Percentiles rank a stretch among this genome's conserved stretches.
Evolutionary conservation across 352 stramenopile genomes (phyloP).

Genomic region (Globisporangium lucens): DNA sequence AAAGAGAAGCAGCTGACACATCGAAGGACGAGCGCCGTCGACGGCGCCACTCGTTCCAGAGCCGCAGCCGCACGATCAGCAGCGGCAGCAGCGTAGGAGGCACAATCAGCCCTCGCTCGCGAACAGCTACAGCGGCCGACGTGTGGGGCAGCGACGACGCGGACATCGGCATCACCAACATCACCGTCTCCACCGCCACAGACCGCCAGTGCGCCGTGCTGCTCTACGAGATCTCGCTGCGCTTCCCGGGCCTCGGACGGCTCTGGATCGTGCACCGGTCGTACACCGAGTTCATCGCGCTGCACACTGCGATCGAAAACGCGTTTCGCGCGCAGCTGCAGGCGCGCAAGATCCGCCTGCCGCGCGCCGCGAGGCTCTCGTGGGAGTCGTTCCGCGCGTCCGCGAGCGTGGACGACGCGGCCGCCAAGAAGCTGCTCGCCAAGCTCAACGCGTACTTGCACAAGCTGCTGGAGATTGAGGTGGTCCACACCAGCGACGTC

Average conservation of each 20-base stretch:
- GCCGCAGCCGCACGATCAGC: background rate
- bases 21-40: background rate
- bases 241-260: conserved; percentile 35
- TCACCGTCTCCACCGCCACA: conserved; percentile 15
- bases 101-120: background rate
- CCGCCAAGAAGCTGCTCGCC: conserved; percentile 34
- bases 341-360: conserved; percentile 38
- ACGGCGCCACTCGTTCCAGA: conserved; percentile 1
- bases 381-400: conserved; percentile 31
- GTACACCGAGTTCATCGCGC: conserved; percentile 45
- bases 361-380: conserved; percentile 33
- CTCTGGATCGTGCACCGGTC: conserved; percentile 50
- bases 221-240: conserved; percentile 60
- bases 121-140: conserved; percentile 1
- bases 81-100: background rate
- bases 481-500: conserved; percentile 30
- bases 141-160: conserved; percentile 40
- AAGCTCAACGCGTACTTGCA: conserved; percentile 64
- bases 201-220: conserved; percentile 13
- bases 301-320: conserved; percentile 35
- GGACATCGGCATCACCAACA: conserved; percentile 50
- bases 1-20: background rate
- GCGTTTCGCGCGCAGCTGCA: conserved; percentile 26
- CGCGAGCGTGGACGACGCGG: conserved; percentile 18
- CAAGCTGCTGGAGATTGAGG: conserved; percentile 56